A percentile compares a stretch with the other conserved stretches of the same genome.
phyloP scores from a whole-genome alignment of 495 filamentous ascomycete genomes.

The Penicillium pulvis region DNA sequence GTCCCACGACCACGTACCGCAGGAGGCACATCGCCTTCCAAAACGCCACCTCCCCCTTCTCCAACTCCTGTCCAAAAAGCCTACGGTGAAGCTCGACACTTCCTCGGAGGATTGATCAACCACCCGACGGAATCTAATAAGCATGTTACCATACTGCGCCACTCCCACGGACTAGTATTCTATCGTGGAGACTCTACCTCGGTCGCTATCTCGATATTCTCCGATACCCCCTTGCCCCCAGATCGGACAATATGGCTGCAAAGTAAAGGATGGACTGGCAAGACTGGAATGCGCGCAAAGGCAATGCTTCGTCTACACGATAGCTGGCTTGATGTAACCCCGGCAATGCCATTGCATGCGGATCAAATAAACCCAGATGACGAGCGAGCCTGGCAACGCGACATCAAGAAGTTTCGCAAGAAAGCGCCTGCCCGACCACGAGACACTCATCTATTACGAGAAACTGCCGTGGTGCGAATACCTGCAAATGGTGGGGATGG shows the following conservation, averaged over 20 bases:
- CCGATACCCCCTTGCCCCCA: slow-evolving; percentile 54
- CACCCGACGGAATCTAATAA: slow-evolving; percentile 66
- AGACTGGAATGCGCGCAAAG: slow-evolving; percentile 67
- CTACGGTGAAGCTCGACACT: slow-evolving; percentile 59
- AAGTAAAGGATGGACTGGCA: slow-evolving; percentile 65
- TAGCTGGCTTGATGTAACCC: slow-evolving; percentile 68
- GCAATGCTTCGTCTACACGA: slow-evolving; percentile 55
- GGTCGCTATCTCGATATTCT: slow-evolving; percentile 62
- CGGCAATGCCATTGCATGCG: slow-evolving; percentile 43
- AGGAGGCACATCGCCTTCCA: slow-evolving; percentile 10
- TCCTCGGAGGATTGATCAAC: slow-evolving; percentile 62
- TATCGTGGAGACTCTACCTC: slow-evolving; percentile 65
- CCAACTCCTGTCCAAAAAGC: slow-evolving; percentile 39
- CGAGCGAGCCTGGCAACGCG: slow-evolving; percentile 67
- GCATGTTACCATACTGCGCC: slow-evolving; percentile 67
- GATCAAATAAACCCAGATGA: slow-evolving; percentile 50
- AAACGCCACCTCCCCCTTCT: slow-evolving; percentile 9
- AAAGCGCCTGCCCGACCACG: slow-evolving; percentile 43
- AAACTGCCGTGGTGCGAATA: slow-evolving; percentile 64
- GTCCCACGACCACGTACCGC: slow-evolving; percentile 20
- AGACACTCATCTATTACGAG: slow-evolving; percentile 53
- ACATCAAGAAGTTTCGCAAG: slow-evolving; percentile 60
- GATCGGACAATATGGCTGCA: slow-evolving; percentile 67
- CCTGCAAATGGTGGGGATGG: slow-evolving; percentile 64
- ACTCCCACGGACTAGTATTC: slow-evolving; percentile 62